A percentile compares a stretch with the other conserved stretches of the same genome.
These are phyloP conservation scores for Saksenaea vasiformis DNA, from an alignment of 371 early-diverging fungal genomes.

Conservation along the genomic window DNA sequence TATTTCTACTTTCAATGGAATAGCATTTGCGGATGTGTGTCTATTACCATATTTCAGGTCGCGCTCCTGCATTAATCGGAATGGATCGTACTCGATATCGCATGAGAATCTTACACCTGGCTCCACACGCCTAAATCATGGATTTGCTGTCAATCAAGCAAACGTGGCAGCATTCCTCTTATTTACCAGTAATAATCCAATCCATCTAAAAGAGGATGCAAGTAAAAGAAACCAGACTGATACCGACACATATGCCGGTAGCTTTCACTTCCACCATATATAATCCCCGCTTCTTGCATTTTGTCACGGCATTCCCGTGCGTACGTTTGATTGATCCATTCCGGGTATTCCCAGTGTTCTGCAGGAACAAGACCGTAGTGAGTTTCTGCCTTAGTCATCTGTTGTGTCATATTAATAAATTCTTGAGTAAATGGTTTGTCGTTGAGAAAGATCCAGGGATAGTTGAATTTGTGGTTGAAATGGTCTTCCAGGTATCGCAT, in stretches of 20 bases:
- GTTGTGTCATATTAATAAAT: conserved; percentile 59
- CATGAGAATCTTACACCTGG: conserved; percentile 91
- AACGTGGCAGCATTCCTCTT: neutral
- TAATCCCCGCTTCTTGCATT: conserved; percentile 60
- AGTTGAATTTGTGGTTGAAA: conserved; percentile 78
- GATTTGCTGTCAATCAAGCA: neutral
- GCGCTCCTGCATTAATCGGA: conserved; percentile 77
- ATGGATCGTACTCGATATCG: conserved; percentile 91
- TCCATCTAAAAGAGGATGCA: conserved; percentile 74
- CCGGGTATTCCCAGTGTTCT: conserved; percentile 80
- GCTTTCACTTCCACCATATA: conserved; percentile 79
- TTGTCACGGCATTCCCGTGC: conserved; percentile 53
- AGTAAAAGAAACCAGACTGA: conserved; percentile 87
- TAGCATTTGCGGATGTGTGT: neutral
- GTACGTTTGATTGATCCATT: conserved; percentile 69
- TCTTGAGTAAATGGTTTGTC: conserved; percentile 75
- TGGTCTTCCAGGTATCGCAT: conserved; percentile 76
- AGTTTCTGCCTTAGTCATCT: conserved; percentile 48
- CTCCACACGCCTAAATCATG: conserved; percentile 82
- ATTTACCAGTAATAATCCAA: conserved; percentile 95
- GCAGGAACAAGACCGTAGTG: conserved; percentile 34
- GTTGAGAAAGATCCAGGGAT: conserved; percentile 87
- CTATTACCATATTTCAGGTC: conserved; percentile 76
- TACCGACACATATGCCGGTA: conserved; percentile 94
- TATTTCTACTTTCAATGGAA: conserved; percentile 1